These are phyloP conservation scores for Arxiozyma telluris DNA, from an alignment of 1,139 yeast species.

Conservation along the genomic window DNA sequence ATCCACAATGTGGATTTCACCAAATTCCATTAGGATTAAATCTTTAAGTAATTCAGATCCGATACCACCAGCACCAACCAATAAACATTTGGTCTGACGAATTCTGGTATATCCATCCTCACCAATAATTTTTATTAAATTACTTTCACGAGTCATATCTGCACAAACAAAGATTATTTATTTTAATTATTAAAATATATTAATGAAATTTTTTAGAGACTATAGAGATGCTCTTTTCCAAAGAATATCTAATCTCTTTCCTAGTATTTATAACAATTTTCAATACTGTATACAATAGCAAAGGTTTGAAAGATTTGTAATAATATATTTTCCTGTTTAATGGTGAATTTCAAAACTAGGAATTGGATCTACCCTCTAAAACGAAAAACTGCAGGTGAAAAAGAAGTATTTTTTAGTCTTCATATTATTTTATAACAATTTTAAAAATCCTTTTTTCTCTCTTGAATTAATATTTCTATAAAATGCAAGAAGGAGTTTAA, in stretches of 20 bases:
- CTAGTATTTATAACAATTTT: no score
- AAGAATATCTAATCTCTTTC: neutral
- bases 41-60: slow-evolving; percentile 93
- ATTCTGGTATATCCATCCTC: slow-evolving; percentile 24
- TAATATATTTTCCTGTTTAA: no score
- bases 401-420: no score
- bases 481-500: neutral
- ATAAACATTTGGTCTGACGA: slow-evolving; percentile 49
- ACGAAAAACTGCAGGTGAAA: neutral
- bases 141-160: slow-evolving; percentile 8
- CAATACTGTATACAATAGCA: neutral
- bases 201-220: no score
- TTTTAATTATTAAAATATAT: no score
- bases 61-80: slow-evolving; percentile 99
- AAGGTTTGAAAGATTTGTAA: neutral
- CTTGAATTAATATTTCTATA: neutral
- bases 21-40: slow-evolving; percentile 71
- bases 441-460: neutral
- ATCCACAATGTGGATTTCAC: slow-evolving; percentile 87
- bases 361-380: no score
- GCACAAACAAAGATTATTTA: neutral
- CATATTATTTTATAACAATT: no score
- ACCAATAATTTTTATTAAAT: slow-evolving; percentile 17
- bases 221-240: neutral
- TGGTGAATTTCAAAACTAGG: no score